Conservation (phyloP, 2,329 filamentous ascomycete genomes). For the Clarireedia monteithiana region DNA sequence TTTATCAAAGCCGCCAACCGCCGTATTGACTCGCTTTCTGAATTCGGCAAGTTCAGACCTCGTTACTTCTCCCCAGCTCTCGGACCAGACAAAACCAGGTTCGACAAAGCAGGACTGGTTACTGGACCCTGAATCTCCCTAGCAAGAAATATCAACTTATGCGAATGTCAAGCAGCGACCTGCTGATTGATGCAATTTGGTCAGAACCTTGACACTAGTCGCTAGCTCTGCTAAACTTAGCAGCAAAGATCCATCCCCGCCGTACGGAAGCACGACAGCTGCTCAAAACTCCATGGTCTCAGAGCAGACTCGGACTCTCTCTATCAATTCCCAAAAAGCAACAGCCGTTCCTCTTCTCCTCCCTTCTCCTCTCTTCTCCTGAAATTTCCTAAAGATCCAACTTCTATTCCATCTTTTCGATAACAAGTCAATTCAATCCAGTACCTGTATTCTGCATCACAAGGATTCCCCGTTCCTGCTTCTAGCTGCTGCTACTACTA, state of each 20-base stretch:
- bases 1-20: too few species aligned
- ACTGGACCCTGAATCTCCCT: background rate
- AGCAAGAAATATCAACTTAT: background rate
- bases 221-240: too few species aligned
- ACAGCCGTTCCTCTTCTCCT: background rate
- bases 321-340: too few species aligned
- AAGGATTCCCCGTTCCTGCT: background rate
- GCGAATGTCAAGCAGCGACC: background rate
- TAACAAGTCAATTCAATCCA: background rate
- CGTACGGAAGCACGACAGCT: too few species aligned
- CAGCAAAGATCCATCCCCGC: too few species aligned
- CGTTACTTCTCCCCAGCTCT: too few species aligned
- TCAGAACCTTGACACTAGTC: too few species aligned
- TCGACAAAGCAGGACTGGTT: too few species aligned
- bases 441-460: background rate
- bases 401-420: background rate
- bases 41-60: too few species aligned
- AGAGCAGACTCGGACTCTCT: background rate
- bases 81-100: too few species aligned
- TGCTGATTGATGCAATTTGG: too few species aligned
- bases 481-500: slow-evolving; percentile 1
- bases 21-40: too few species aligned
- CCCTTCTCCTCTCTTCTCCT: background rate
- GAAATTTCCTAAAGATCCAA: background rate
- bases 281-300: background rate